phyloP scores from a whole-genome alignment of 768 basidiomycete species.

The Gautieria morchelliformis region DNA sequence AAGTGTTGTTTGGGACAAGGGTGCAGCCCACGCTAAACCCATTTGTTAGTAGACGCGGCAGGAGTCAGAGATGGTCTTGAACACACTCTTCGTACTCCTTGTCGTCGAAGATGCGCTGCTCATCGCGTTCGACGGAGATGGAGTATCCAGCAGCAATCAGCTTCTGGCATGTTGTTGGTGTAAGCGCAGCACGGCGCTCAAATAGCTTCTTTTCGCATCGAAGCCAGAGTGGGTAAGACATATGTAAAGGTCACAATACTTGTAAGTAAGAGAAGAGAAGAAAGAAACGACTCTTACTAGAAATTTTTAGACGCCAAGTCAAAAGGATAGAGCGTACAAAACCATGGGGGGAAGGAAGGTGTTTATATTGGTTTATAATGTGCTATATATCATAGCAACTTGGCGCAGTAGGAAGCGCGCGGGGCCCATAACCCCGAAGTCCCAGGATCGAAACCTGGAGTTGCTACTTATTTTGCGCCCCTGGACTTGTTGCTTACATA shows the following conservation, averaged over 20 bases:
- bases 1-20: constrained; percentile 79
- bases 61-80: not conserved
- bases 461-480: constrained; percentile 29
- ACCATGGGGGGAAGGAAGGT: no score
- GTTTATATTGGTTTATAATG: not conserved
- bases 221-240: constrained; percentile 60
- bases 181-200: constrained; percentile 87
- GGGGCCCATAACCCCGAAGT: constrained; percentile 56
- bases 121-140: constrained; percentile 86
- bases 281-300: not conserved
- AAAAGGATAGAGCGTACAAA: no score
- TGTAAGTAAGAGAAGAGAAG: no score
- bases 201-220: constrained; percentile 96
- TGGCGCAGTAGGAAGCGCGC: constrained; percentile 50
- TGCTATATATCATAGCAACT: constrained; percentile 29
- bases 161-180: constrained; percentile 81
- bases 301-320: no score
- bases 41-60: not conserved
- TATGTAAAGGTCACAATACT: not conserved
- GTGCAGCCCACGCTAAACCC: constrained; percentile 73
- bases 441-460: constrained; percentile 59
- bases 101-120: constrained; percentile 91
- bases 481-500: not conserved
- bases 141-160: constrained; percentile 87
- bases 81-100: constrained; percentile 86